A percentile compares a stretch with the other conserved stretches of the same genome.
Conservation (phyloP, 2,329 filamentous ascomycete genomes). For the Fusarium veterinarium region DNA sequence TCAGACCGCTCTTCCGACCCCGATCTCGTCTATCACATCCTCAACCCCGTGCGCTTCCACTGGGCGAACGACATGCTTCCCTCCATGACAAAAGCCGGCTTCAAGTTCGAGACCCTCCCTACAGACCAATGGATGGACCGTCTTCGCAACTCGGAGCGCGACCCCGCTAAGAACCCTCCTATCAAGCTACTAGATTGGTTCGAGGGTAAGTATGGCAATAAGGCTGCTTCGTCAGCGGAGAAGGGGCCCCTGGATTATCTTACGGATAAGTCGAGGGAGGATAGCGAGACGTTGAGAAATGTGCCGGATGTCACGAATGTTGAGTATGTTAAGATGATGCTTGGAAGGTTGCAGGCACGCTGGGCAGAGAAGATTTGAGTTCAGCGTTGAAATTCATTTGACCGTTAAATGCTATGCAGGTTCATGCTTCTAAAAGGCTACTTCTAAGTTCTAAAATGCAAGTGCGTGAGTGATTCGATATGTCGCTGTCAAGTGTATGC, state of each 20-base stretch:
- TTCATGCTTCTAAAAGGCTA: not conserved
- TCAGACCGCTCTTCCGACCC: constrained; percentile 1
- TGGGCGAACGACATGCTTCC: constrained; percentile 65
- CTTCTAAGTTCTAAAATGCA: constrained; percentile 2
- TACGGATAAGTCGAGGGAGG: constrained; percentile 29
- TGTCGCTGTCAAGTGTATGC: fast-evolving
- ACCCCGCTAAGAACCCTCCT: constrained; percentile 60
- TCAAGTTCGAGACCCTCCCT: constrained; percentile 59
- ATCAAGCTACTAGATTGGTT: constrained; percentile 67
- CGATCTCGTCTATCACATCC: constrained; percentile 37
- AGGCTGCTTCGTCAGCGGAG: constrained; percentile 22
- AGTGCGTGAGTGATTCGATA: not conserved
- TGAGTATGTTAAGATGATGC: constrained; percentile 25
- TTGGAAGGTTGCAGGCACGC: constrained; percentile 5
- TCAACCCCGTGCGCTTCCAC: constrained; percentile 50
- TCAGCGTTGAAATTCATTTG: not conserved
- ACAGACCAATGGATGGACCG: constrained; percentile 57
- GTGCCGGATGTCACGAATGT: constrained; percentile 34
- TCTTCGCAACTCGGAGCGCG: constrained; percentile 56
- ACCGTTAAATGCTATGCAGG: not conserved
- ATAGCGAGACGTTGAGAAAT: constrained; percentile 29
- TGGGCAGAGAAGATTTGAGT: not conserved
- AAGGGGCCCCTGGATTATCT: constrained; percentile 24
- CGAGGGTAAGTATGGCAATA: constrained; percentile 42
- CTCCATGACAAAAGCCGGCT: constrained; percentile 55